A percentile compares a stretch with the other conserved stretches of the same genome.
phyloP scores from a whole-genome alignment of 306 rosid genomes.

The Castanea mollissima region DNA sequence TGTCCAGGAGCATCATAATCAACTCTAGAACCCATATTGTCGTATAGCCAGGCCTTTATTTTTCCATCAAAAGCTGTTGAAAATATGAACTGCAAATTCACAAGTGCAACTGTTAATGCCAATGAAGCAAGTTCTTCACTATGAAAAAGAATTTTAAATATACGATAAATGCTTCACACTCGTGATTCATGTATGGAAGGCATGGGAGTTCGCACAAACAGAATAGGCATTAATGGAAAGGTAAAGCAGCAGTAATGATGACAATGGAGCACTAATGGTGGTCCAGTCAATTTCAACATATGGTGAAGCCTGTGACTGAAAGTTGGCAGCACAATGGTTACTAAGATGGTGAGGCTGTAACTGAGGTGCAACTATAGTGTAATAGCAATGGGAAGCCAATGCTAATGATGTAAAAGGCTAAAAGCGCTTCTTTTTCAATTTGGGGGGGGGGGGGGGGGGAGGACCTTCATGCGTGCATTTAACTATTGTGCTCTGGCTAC shows the following conservation, averaged over 20 bases:
- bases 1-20: conserved; percentile 90
- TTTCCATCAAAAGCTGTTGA: conserved; percentile 88
- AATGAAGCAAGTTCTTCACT: conserved; percentile 3
- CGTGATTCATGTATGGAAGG: background rate
- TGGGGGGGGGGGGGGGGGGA: too few species aligned
- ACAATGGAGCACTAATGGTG: background rate
- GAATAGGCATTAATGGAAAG: background rate
- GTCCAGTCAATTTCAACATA: background rate
- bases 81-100: conserved; percentile 71
- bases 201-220: background rate
- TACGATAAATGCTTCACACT: background rate
- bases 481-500: background rate
- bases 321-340: background rate
- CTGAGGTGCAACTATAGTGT: background rate
- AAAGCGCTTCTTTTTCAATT: background rate
- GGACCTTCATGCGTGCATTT: background rate
- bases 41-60: conserved; percentile 90
- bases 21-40: conserved; percentile 78
- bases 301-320: background rate
- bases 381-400: background rate
- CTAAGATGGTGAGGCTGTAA: background rate
- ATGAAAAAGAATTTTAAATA: background rate
- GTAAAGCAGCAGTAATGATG: background rate
- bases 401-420: background rate
- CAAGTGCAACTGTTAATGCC: conserved; percentile 25